Base-by-base conservation (phyloP, 2,329 filamentous ascomycete genomes). In the Nigrospora sphaerica region DNA sequence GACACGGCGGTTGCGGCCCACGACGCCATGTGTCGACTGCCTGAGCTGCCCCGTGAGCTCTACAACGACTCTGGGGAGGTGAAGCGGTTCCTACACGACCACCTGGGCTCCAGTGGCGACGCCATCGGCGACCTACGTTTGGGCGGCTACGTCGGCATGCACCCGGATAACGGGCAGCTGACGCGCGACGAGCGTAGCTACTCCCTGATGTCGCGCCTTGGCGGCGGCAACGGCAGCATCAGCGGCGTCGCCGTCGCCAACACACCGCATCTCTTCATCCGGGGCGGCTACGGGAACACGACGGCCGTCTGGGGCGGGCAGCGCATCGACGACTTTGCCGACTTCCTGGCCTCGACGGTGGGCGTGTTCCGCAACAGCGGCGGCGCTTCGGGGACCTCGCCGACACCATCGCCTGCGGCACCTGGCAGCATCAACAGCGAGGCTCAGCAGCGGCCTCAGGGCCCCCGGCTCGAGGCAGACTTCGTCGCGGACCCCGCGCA, bases 211-310 rank as follows among this genome's bases (percentile, higher is more conserved):
- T 42, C 46, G 16, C 48, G 45, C 36, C 38, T 45, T 11, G 31
- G 39, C 9, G 32, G 38, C 3, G 37, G 32, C 10, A 41, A 28
- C 4, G 35, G 38, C 19, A 45, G 16, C 7, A 36, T 49, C 41
- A 56, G 48, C 45, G 12, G 44, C 28, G 46, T 36, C 10, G 48
- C 55, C 31, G 18, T 55, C 16, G 38, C 33, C 37, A 52, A 54
- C 40, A 55, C 54, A 6, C 52, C 52, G 6, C 52, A 56, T 42
- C 45, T 46, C 16, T 55, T 56, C 46, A 54, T 56, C 13, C 48
- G 49, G 3, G 54, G 54, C 12, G 54, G 54, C 18, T 55, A 50
- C 44, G 55, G 50, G 42, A 12, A 45, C 3, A 44, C 44, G 39
- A 52, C 51, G 4, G 32, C 32, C 0, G 47, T 44, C 2, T 51